Base-by-base conservation (phyloP, 257 asterid genomes). In the Thymus mandschuricus region DNA sequence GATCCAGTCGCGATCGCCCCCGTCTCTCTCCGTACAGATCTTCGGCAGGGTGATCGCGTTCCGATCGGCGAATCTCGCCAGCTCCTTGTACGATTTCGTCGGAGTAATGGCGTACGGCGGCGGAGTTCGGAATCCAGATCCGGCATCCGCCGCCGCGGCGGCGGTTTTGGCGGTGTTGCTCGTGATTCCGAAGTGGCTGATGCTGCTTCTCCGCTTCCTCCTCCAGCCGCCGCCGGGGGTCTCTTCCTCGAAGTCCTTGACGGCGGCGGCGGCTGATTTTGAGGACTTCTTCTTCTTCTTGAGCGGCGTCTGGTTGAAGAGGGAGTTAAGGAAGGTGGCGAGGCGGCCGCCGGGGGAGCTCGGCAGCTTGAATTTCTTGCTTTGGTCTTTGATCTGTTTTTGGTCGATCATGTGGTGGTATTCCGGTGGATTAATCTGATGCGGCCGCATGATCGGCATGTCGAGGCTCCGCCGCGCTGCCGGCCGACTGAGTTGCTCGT, bases 261-360 rank as follows among this genome's bases (percentile, higher is more conserved):
- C 79, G 69, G 43, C 72, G 10, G n/a, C 10, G 8, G 56, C 56
- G 56, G 70, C 54, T 7, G 88, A 63, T 55, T 83, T 86, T 7
- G 83, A 31, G n/a, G 84, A 31, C 66, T 88, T 92, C 86, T 86
- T 93, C 86, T 87, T 90, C 82, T 90, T 90, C 82, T 82, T 92
- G 0, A 75, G 75, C 7, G 85, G 52, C 11, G 92, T 66, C 76
- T 89, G 96, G 63, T 67, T 86, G 87, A 93, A 89, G 4, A 93
- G 87, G 56, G 97, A 86, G 68, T 87, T 93, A 78, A 93, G 74
- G 87, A 90, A 88, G 31, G 81, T 84, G 3, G 98, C 96, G 38
- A 93, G 66, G 34, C 80, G 83, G 9, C 89, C 96, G 0, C 96
- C 95, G 21, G 98, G 97, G 3, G 98, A 88, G 56, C 94, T 91